Percentiles rank a stretch among this genome's conserved stretches.
Evolutionary conservation across 495 filamentous ascomycete species (phyloP).

Genomic region (Daldinia concentrica): DNA sequence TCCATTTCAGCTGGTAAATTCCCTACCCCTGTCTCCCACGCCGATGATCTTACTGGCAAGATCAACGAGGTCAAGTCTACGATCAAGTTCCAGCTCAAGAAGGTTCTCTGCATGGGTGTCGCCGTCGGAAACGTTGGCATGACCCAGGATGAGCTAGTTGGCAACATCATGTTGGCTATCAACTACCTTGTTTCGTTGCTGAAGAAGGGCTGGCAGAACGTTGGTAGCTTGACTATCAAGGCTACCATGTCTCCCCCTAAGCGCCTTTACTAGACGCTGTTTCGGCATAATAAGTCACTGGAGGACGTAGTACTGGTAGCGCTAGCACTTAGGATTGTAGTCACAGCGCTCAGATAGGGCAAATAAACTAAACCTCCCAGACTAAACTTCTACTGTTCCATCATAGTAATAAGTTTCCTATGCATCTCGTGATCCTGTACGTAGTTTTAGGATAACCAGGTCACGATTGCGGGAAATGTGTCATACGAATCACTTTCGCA

Average conservation of each 20-base stretch:
- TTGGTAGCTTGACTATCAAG: constrained; percentile 98
- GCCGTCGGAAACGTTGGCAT: constrained; percentile 98
- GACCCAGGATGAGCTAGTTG: constrained; percentile 93
- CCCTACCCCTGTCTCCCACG: constrained; percentile 96
- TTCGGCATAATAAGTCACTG: constrained; percentile 13
- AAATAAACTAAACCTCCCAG: constrained; percentile 43
- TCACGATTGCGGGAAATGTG: neutral
- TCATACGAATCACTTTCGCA: neutral
- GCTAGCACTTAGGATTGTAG: constrained; percentile 23
- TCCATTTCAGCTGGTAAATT: constrained; percentile 87
- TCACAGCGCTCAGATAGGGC: constrained; percentile 34
- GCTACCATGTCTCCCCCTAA: constrained; percentile 98
- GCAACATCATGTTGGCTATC: constrained; percentile 96
- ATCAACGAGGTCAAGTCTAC: constrained; percentile 99
- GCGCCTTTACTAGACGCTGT: constrained; percentile 80
- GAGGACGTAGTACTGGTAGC: constrained; percentile 44
- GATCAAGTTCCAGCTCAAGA: constrained; percentile 99
- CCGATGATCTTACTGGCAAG: constrained; percentile 90
- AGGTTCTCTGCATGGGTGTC: constrained; percentile 99
- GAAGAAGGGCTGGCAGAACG: constrained; percentile 99
- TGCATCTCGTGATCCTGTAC: neutral
- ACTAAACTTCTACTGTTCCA: neutral
- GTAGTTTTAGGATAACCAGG: neutral
- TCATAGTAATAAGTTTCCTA: neutral
- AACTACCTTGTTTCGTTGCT: constrained; percentile 98